A percentile compares a stretch with the other conserved stretches of the same genome.
Conservation (phyloP, 1,139 yeast species). For the Pichia sp. region DNA sequence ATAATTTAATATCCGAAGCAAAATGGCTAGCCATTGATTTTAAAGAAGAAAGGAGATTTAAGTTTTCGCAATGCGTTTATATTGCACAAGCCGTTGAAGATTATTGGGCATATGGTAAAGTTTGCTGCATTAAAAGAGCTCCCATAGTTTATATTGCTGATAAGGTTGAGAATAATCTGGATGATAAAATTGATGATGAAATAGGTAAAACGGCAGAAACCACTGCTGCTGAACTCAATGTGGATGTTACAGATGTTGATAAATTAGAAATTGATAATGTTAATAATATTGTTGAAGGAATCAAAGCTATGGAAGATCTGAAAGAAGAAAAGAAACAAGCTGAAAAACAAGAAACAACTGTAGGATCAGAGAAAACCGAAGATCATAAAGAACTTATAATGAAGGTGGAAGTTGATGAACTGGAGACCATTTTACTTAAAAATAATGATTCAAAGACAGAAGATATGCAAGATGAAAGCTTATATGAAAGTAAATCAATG, state of each 20-base stretch:
- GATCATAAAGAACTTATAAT: no score
- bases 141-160: conserved; percentile 30
- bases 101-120: conserved; percentile 71
- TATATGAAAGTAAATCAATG: neutral
- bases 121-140: conserved; percentile 50
- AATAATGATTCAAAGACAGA: no score
- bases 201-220: neutral
- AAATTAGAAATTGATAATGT: neutral
- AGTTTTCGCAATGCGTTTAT: conserved; percentile 60
- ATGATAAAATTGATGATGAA: neutral
- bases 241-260: neutral
- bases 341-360: neutral
- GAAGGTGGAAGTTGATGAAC: neutral
- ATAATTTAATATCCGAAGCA: conserved; percentile 66
- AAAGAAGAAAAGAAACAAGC: neutral
- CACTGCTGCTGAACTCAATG: neutral
- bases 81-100: conserved; percentile 70
- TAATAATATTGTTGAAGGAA: neutral
- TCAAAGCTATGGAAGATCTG: neutral
- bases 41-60: conserved; percentile 61
- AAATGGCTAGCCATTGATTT: conserved; percentile 83
- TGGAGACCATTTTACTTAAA: no score
- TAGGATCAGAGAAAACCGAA: no score
- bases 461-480: conserved; percentile 11
- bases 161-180: neutral